These are phyloP conservation scores for Fusarium mundagurra DNA, from an alignment of 2,329 filamentous ascomycete genomes.

Conservation along the genomic window DNA sequence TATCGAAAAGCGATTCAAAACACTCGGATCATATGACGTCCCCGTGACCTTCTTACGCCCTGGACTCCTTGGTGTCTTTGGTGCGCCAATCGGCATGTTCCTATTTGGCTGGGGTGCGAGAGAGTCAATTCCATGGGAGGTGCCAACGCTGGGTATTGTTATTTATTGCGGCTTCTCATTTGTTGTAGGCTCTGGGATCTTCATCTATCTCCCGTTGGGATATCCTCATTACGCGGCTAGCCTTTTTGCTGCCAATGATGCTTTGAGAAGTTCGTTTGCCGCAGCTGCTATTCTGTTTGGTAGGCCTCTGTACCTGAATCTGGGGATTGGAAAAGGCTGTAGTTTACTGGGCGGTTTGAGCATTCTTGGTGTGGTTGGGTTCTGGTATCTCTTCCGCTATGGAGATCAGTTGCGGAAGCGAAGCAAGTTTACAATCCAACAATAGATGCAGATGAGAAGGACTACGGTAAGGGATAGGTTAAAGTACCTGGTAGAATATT, in stretches of 20 bases:
- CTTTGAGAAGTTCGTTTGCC: neutral
- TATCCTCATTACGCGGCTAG: neutral
- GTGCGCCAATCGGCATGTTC: neutral
- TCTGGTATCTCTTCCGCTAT: neutral
- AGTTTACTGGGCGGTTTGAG: neutral
- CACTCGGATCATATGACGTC: neutral
- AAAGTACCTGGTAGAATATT: no score
- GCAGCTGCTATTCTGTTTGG: neutral
- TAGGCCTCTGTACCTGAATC: neutral
- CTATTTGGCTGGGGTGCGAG: neutral
- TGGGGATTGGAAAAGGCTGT: neutral
- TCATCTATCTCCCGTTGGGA: neutral
- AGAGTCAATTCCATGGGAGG: neutral
- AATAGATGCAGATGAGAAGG: neutral
- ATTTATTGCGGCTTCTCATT: neutral
- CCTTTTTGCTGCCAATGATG: neutral
- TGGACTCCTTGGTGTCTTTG: neutral
- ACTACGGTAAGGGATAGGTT: fast-evolving
- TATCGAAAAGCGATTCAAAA: neutral
- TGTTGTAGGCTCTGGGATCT: neutral
- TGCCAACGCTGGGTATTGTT: neutral
- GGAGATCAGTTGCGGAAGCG: neutral
- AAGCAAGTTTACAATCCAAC: neutral
- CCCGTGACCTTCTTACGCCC: neutral
- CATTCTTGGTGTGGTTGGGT: neutral